Evolutionary conservation across 2,329 filamentous ascomycete species (phyloP).

Genomic region (Graphilbum sp.): DNA sequence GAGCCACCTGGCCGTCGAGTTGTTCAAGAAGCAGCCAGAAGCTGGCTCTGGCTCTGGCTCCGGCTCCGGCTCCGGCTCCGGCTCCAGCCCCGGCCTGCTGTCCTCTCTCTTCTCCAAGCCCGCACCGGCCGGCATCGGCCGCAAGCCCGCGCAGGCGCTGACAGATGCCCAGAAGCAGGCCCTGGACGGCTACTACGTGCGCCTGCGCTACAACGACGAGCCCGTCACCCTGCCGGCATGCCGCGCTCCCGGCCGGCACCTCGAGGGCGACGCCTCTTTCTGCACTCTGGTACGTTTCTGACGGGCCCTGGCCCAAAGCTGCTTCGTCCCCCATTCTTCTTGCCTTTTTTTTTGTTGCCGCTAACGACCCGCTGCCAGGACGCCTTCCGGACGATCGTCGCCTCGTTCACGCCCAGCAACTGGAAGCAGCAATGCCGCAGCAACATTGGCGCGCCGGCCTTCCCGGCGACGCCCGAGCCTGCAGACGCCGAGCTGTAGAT

Average conservation of each 20-base stretch:
- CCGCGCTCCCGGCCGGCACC: slow-evolving; percentile 57
- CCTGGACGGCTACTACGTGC: slow-evolving; percentile 68
- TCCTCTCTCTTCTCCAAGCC: slow-evolving; percentile 15
- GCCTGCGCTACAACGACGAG: slow-evolving; percentile 79
- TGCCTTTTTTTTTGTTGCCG: too few relatives aligned
- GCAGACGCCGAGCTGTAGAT: slow-evolving; percentile 12
- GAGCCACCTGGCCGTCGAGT: slow-evolving; percentile 76
- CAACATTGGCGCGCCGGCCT: slow-evolving; percentile 25
- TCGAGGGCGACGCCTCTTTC: slow-evolving; percentile 73
- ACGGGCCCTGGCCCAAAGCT: slow-evolving; percentile 3
- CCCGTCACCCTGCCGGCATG: slow-evolving; percentile 74
- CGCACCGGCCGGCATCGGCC: slow-evolving; percentile 33
- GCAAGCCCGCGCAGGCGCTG: slow-evolving; percentile 41
- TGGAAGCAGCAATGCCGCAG: slow-evolving; percentile 47
- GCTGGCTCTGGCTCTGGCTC: slow-evolving; percentile 8
- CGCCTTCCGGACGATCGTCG: slow-evolving; percentile 84
- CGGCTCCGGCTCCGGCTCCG: background rate
- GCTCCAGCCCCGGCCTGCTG: slow-evolving; percentile 16
- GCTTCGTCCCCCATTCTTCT: too few relatives aligned
- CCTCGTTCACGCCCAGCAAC: slow-evolving; percentile 70
- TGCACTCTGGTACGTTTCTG: slow-evolving; percentile 58
- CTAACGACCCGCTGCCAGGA: too few relatives aligned
- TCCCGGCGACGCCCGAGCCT: slow-evolving; percentile 33
- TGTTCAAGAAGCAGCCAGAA: slow-evolving; percentile 46
- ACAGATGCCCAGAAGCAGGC: slow-evolving; percentile 37